Base-by-base conservation (phyloP, 257 asterid genomes). In the Fraxinus excelsior region DNA sequence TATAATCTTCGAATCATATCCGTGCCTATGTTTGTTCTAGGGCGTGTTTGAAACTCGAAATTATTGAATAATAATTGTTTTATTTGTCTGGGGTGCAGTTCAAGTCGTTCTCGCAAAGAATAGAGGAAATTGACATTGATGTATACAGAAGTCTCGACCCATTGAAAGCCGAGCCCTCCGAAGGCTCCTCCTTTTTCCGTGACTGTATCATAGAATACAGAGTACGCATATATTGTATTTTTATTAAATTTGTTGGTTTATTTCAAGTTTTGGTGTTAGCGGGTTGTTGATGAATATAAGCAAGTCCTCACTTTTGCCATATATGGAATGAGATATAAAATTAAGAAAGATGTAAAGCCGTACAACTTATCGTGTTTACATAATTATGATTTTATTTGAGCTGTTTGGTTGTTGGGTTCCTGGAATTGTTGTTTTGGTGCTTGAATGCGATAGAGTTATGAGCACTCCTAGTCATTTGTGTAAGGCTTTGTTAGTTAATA, bases 131-230 rank as follows among this genome's bases (percentile, higher is more conserved):
- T 49, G 90, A 94, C 25, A 84, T 94, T 19, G 88, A 91, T 84
- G 97, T 94, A 2, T 91, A 85, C 85, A 85, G 90, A 42, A 92
- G 94, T 75, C 93, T 91, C 6, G 91, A 87, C 67, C 85, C 87
- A 16, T 44, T 87, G 68, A 90, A 86, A 82, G 78, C 93, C 0
- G 93, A 94, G 82, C 97, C 97, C 0, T 87, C 91, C 0, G 84
- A 82, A 78, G 94, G 97, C 70, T 92, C 97, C 32, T 76, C 98
- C 0, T 94, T 94, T 80, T 94, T 94, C 70, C 89, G 91, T 2
- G 97, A 92, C 71, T 84, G 92, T 83, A 92, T 94, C 51, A 82
- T 85, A 19, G 88, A 94, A 80, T 91, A 89, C 86, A 88, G 96
- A 78, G 97, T 92, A 85, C 13, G 90, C 53, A 7, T 21, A 38